These are phyloP conservation scores for Pseudogymnoascus sp. DNA, from an alignment of 2,329 filamentous ascomycete species.

Conservation along the genomic window DNA sequence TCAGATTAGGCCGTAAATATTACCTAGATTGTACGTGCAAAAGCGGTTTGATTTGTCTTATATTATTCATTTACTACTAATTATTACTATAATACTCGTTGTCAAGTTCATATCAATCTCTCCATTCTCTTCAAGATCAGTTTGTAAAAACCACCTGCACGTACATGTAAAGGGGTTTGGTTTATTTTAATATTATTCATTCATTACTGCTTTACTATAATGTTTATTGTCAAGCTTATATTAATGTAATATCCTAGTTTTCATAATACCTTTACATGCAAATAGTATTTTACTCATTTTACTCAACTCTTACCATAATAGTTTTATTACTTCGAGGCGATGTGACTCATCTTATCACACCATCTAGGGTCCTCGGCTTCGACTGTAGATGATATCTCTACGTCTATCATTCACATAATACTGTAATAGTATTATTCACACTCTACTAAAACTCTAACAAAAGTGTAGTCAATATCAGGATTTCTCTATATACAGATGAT, in stretches of 20 bases:
- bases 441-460: background rate
- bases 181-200: background rate
- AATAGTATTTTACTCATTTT: background rate
- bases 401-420: background rate
- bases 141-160: background rate
- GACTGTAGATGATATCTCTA: background rate
- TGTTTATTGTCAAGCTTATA: background rate
- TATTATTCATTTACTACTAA: background rate
- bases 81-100: background rate
- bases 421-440: background rate
- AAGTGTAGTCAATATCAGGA: background rate
- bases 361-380: background rate
- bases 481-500: constrained; percentile 5
- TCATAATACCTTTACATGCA: background rate
- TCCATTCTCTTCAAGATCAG: background rate
- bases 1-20: too few relatives aligned
- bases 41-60: background rate
- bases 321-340: background rate
- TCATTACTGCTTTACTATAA: background rate
- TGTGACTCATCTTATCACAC: background rate
- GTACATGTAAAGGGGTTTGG: background rate
- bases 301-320: background rate
- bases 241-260: background rate
- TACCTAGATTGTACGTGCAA: too few relatives aligned
- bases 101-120: background rate